Conservation (phyloP, 495 filamentous ascomycete species). For the Aspergillus campestris region DNA sequence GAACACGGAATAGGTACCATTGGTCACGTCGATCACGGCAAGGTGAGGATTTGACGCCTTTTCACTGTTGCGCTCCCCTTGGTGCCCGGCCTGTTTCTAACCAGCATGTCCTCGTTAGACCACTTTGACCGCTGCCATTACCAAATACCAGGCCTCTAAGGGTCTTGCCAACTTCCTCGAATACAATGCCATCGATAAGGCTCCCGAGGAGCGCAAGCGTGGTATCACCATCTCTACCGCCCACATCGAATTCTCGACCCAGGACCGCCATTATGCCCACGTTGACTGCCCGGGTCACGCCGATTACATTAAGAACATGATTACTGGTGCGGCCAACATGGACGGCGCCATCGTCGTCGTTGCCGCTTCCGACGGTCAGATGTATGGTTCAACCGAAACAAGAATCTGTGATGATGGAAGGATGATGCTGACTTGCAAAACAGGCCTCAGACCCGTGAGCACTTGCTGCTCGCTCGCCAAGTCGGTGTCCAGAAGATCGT, state of each 20-base stretch:
- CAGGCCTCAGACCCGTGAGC: slow-evolving; percentile 95
- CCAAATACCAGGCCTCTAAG: slow-evolving; percentile 91
- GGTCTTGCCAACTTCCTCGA: slow-evolving; percentile 89
- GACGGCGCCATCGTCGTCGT: slow-evolving; percentile 98
- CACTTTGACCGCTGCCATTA: slow-evolving; percentile 95
- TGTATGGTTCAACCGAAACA: slow-evolving; percentile 41
- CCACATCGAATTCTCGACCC: slow-evolving; percentile 96
- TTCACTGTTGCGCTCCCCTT: slow-evolving; percentile 10
- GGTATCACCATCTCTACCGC: slow-evolving; percentile 98
- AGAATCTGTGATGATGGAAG: not conserved
- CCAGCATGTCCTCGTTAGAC: slow-evolving; percentile 52
- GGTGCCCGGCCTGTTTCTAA: slow-evolving; percentile 17
- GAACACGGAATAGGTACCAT: slow-evolving; percentile 64
- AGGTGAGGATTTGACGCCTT: slow-evolving; percentile 48
- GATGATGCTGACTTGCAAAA: slow-evolving; percentile 18
- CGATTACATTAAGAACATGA: slow-evolving; percentile 99
- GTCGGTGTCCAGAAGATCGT: slow-evolving; percentile 97
- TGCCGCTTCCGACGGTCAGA: slow-evolving; percentile 96
- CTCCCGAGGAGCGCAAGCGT: slow-evolving; percentile 97
- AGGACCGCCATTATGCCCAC: slow-evolving; percentile 91
- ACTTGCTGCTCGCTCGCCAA: slow-evolving; percentile 93
- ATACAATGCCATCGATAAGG: slow-evolving; percentile 97
- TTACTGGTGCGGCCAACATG: slow-evolving; percentile 95
- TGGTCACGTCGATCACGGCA: slow-evolving; percentile 99
- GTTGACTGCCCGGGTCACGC: slow-evolving; percentile 99